Conservation (phyloP, 495 filamentous ascomycete genomes). For the Symbiotaphrina buchneri region DNA sequence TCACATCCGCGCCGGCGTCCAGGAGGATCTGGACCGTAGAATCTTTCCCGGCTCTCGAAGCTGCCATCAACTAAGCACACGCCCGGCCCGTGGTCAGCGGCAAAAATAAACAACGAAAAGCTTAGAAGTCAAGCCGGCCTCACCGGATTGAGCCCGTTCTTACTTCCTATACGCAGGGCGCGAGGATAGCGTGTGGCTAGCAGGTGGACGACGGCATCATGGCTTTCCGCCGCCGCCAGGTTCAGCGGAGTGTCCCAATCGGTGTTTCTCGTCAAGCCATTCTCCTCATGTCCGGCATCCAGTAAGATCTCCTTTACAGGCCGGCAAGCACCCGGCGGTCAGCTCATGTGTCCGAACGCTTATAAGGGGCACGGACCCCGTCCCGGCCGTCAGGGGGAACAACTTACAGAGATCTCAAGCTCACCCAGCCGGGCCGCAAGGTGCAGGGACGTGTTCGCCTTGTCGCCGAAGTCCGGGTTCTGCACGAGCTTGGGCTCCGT, state of each 20-base stretch:
- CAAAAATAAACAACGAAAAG: too few relatives aligned
- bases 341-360: too few relatives aligned
- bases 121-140: too few relatives aligned
- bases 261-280: constrained; percentile 41
- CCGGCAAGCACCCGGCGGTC: too few relatives aligned
- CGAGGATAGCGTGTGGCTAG: constrained; percentile 16
- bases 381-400: too few relatives aligned
- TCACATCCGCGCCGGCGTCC: constrained; percentile 9
- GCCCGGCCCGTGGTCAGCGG: too few relatives aligned
- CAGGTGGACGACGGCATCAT: constrained; percentile 35
- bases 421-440: constrained; percentile 48
- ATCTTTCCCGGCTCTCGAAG: constrained; percentile 29
- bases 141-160: constrained; percentile 17
- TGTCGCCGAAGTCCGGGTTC: constrained; percentile 40
- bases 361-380: too few relatives aligned
- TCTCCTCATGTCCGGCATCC: constrained; percentile 17
- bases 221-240: constrained; percentile 32
- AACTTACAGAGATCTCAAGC: constrained; percentile 28
- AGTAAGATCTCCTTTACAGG: constrained; percentile 32
- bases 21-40: constrained; percentile 35
- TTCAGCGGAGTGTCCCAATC: constrained; percentile 47
- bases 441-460: constrained; percentile 54
- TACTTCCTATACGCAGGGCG: constrained; percentile 27
- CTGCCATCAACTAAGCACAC: constrained; percentile 10
- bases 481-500: constrained; percentile 43